Conservation (phyloP, 2,329 filamentous ascomycete genomes). For the Lachnellula occidentalis region DNA sequence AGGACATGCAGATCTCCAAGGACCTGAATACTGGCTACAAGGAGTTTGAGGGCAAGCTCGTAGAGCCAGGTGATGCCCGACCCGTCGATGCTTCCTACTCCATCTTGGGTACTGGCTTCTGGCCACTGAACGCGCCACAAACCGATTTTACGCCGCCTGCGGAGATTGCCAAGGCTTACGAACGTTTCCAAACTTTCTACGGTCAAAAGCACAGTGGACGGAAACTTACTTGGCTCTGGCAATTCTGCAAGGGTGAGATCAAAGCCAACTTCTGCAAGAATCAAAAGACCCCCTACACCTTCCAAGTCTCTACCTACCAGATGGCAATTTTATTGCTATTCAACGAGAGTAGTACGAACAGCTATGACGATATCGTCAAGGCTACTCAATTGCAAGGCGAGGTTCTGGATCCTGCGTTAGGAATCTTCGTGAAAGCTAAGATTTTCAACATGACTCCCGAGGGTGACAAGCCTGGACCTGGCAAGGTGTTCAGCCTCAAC, state of each 20-base stretch:
- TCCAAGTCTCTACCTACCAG: slow-evolving; percentile 96
- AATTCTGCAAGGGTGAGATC: slow-evolving; percentile 94
- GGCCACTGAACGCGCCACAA: slow-evolving; percentile 82
- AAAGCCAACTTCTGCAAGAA: slow-evolving; percentile 88
- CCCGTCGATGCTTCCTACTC: slow-evolving; percentile 82
- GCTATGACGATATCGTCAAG: slow-evolving; percentile 81
- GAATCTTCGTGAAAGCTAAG: slow-evolving; percentile 88
- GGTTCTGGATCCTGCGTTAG: slow-evolving; percentile 78
- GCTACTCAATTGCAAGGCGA: slow-evolving; percentile 76
- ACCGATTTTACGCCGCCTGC: slow-evolving; percentile 84
- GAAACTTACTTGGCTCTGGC: slow-evolving; percentile 97
- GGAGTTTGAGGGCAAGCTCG: slow-evolving; percentile 62
- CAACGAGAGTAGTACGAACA: slow-evolving; percentile 81
- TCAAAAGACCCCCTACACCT: slow-evolving; percentile 87
- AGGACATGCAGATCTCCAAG: slow-evolving; percentile 98
- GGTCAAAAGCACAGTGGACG: slow-evolving; percentile 94
- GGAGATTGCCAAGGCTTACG: slow-evolving; percentile 80
- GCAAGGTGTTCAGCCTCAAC: slow-evolving; percentile 79
- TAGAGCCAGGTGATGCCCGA: slow-evolving; percentile 61
- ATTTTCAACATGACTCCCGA: slow-evolving; percentile 70
- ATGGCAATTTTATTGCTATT: slow-evolving; percentile 95
- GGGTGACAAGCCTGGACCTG: slow-evolving; percentile 68
- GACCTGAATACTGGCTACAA: slow-evolving; percentile 89
- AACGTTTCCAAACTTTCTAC: slow-evolving; percentile 88
- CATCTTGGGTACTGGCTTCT: slow-evolving; percentile 93